Evolutionary conservation across 345 rosid species (phyloP), one percentile per base, ranked within the genome.

Genomic region (Populus ilicifolia): DNA sequence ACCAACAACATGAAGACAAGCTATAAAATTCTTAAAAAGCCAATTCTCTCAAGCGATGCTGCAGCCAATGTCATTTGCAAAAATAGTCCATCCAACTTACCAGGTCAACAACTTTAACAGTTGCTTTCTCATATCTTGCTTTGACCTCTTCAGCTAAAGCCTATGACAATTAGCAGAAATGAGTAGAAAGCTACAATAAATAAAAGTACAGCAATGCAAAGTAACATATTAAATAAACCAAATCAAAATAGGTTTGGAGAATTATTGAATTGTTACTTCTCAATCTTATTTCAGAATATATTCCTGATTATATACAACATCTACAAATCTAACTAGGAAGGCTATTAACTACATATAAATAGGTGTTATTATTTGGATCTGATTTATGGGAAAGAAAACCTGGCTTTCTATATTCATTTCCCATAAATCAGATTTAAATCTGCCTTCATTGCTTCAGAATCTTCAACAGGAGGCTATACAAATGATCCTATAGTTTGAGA

Each of bases 111-210:
- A 77, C 84, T 81, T 81, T 81, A 10, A 81, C 78, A 43, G 72
- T 76, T 9, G 81, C 84, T 35, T 77, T 81, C 68, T 77, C 81
- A 74, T 81, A 81, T 69, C 81, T 73, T 72, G 84, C 84, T 67
- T 81, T 81, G 56, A 77, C 69, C 81, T 81, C 84, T 71, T 81
- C 84, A n/a, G 77, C 78, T 52, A 81, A 74, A 48, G 84, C 80
- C 84, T 81, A 72, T 10, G 27, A 36, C 14, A 70, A 46, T 29
- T 41, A 71, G 63, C 16, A 50, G 17, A 16, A 36, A 30, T 41
- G 11, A 43, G 5, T 16, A 8, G 9, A 67, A 6, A 10, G 21
- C 12, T 35, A 7, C 13, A 8, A 7, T 21, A 4, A 68, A 29
- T 17, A 63, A 71, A n/a, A 71, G 70, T n/a, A 33, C 43, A 71